Evolutionary conservation across 2,329 filamentous ascomycete genomes (phyloP), one percentile per base, ranked within the genome.

Genomic region (Rachicladosporium sp.): DNA sequence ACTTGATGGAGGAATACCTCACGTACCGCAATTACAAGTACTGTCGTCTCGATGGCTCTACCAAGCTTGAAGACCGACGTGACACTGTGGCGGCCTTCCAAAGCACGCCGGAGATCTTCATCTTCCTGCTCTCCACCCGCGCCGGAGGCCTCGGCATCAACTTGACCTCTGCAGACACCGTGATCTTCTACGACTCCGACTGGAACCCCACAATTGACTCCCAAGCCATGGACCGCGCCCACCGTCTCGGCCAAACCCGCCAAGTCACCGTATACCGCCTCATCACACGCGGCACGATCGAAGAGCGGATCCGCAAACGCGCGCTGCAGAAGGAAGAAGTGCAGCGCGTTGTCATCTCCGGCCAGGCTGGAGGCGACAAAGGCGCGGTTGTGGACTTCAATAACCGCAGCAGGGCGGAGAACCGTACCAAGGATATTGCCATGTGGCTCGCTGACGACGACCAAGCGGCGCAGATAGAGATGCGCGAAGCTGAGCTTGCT

Each of bases 1-100:
- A 98, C 60, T 70, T 98, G 44, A 96, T 96, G 84, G 91, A 98
- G 61, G 91, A 98, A 64, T 98, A 96, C 53, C 71, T 98, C 43
- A 96, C 91, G 0, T 96, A 96, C 67, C 85, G 91, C 59, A 95
- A 96, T 66, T 96, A 94, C 78, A 95, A 93, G 63, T 98, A 95
- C 66, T 93, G 89, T 55, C 84, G 91, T 44, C 73, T 98, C 33
- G 91, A 98, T 55, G 91, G 91, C 57, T 94, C 87, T 11, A 98
- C 91, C 33, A 98, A 96, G 62, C 73, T 98, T 37, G 91, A 98
- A 61, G 91, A 98, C 60, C 79, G 91, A 61, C 81, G 91, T 58
- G 91, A 98, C 57, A 96, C 91, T 0, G 91, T 98, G 19, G 77
- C 87, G 36, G 89, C 95, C 58, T 98, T 96, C 78, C 91, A 98